Evolutionary conservation across 129 eudicot species (phyloP).

Genomic region (Sambucus nigra): DNA sequence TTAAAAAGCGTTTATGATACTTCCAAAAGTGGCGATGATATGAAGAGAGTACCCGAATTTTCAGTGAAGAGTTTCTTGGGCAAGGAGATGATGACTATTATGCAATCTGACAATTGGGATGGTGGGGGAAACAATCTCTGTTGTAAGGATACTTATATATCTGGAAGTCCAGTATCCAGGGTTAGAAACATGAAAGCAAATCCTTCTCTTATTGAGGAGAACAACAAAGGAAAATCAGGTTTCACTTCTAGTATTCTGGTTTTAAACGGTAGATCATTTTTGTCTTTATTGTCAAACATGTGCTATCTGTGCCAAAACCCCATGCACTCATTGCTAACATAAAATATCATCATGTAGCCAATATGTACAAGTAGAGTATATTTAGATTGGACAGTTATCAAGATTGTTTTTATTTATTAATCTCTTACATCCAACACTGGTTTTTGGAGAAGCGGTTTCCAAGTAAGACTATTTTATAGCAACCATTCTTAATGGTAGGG

Average conservation of each 20-base stretch:
- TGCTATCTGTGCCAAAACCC: too few relatives aligned
- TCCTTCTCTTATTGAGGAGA: constrained; percentile 12
- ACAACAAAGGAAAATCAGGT: constrained; percentile 31
- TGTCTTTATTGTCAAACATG: not conserved
- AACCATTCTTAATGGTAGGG: too few relatives aligned
- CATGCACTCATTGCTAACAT: too few relatives aligned
- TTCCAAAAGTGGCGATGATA: not conserved
- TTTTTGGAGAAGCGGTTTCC: too few relatives aligned
- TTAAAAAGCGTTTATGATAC: too few relatives aligned
- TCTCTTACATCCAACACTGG: too few relatives aligned
- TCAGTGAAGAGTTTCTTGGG: constrained; percentile 7
- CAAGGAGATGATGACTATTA: not conserved
- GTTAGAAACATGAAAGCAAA: constrained; percentile 10
- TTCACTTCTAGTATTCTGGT: not conserved
- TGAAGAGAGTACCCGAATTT: constrained; percentile 1
- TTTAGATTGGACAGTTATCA: too few relatives aligned
- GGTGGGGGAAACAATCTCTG: not conserved
- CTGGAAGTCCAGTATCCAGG: constrained; percentile 6
- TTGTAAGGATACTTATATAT: constrained; percentile 10
- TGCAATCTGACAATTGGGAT: constrained; percentile 1
- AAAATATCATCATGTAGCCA: too few relatives aligned
- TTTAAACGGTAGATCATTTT: not conserved
- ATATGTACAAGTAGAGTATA: too few relatives aligned
- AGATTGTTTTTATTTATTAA: too few relatives aligned
- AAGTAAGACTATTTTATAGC: too few relatives aligned